phyloP scores from a whole-genome alignment of 1,284 basidiomycete species.

The Trichosporon inkin region DNA sequence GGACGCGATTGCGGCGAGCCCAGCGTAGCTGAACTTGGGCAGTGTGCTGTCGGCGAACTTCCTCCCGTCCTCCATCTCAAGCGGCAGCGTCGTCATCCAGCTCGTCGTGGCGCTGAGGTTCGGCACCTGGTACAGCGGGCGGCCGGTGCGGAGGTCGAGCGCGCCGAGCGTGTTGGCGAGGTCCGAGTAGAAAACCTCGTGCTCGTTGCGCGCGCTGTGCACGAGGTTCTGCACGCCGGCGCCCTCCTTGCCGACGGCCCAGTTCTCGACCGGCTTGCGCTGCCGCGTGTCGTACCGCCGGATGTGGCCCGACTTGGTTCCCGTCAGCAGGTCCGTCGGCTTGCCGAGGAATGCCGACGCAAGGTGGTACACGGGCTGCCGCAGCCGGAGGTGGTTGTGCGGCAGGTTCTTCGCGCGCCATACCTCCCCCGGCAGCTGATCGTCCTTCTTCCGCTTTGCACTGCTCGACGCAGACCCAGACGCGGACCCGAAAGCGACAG shows the following conservation, averaged over 20 bases:
- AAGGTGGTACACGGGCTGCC: constrained; percentile 74
- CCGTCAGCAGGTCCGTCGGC: constrained; percentile 59
- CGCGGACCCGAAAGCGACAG: constrained; percentile 58
- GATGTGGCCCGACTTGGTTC: constrained; percentile 71
- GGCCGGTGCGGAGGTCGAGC: constrained; percentile 70
- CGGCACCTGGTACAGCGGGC: constrained; percentile 64
- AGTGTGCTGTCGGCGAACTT: constrained; percentile 1
- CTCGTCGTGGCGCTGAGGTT: constrained; percentile 39
- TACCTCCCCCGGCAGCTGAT: constrained; percentile 60
- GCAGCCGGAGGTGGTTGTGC: constrained; percentile 70
- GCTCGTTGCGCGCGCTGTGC: neutral
- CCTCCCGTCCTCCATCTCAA: neutral
- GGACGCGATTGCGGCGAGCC: constrained; percentile 39
- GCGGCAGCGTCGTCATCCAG: constrained; percentile 36
- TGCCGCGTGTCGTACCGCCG: constrained; percentile 76
- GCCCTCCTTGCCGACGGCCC: constrained; percentile 53
- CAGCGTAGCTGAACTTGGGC: constrained; percentile 17
- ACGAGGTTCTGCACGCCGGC: constrained; percentile 57
- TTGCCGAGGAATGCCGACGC: constrained; percentile 55
- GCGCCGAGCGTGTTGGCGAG: constrained; percentile 64
- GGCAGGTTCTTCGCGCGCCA: constrained; percentile 54
- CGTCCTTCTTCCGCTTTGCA: constrained; percentile 59
- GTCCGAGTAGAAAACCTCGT: constrained; percentile 70
- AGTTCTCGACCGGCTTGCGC: constrained; percentile 56
- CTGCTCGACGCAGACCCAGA: neutral